Conservation (phyloP, 495 filamentous ascomycete species). For the Penicillium crystallinum region DNA sequence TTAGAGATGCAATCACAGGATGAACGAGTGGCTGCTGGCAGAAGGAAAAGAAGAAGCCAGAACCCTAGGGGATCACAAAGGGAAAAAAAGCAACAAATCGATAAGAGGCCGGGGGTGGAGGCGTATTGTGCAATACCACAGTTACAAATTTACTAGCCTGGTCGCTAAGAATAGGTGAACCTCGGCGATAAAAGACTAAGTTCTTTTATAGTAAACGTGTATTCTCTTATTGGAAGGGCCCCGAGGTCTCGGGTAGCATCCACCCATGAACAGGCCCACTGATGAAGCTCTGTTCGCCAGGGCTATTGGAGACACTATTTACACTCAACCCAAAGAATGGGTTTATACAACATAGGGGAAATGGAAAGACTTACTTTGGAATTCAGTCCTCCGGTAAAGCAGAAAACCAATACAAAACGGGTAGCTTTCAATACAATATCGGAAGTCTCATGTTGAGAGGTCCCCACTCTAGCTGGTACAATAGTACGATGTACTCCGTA, state of each 20-base stretch:
- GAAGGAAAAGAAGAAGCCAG: neutral
- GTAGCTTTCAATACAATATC: neutral
- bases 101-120: constrained; percentile 9
- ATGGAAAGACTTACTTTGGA: neutral
- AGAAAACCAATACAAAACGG: neutral
- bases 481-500: neutral
- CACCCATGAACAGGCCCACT: constrained; percentile 1
- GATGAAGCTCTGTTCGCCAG: no score
- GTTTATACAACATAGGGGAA: neutral
- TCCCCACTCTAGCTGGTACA: neutral
- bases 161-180: constrained; percentile 9
- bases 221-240: constrained; percentile 3
- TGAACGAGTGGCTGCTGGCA: constrained; percentile 3
- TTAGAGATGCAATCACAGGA: neutral
- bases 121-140: constrained; percentile 4
- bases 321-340: neutral
- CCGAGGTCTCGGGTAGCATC: constrained; percentile 5
- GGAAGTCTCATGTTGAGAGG: neutral
- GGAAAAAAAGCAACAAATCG: constrained; percentile 9
- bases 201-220: neutral
- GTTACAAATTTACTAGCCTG: constrained; percentile 4
- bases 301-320: neutral
- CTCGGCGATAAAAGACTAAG: neutral
- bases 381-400: no score
- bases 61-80: constrained; percentile 4